A percentile compares a stretch with the other conserved stretches of the same genome.
These are phyloP conservation scores for Sungouiozyma intestinalis DNA, from an alignment of 805 yeast species.

Conservation along the genomic window DNA sequence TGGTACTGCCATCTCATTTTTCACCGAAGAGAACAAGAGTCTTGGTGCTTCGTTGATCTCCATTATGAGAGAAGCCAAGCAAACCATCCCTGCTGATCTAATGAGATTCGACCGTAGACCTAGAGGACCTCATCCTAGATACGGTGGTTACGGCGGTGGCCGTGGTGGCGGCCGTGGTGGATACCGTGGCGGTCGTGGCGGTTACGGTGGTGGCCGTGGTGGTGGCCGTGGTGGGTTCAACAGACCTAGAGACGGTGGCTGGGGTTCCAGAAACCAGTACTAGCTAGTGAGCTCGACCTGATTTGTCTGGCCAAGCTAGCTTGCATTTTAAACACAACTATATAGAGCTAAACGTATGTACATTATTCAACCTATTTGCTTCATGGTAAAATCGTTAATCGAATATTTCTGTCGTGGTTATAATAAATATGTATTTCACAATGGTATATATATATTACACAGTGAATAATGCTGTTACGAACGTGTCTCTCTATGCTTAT, in stretches of 20 bases:
- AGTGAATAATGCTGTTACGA: neutral
- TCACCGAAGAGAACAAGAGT: constrained; percentile 78
- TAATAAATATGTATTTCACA: neutral
- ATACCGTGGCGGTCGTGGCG: constrained; percentile 33
- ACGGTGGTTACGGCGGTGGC: constrained; percentile 45
- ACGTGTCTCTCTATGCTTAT: neutral
- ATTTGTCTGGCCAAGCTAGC: neutral
- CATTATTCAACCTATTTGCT: neutral
- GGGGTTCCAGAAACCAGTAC: constrained; percentile 15
- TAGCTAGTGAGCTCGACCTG: no score
- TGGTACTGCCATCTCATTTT: constrained; percentile 93
- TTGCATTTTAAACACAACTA: neutral
- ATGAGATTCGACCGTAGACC: constrained; percentile 66
- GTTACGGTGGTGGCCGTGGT: constrained; percentile 33
- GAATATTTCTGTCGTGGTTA: no score
- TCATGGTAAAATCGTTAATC: no score
- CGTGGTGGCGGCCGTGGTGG: constrained; percentile 41
- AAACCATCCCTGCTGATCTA: constrained; percentile 72
- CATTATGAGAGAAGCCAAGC: constrained; percentile 92
- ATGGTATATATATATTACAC: neutral
- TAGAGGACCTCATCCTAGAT: constrained; percentile 45
- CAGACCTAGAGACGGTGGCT: constrained; percentile 13
- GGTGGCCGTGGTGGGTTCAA: constrained; percentile 32
- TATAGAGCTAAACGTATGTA: neutral
- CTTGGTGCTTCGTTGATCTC: constrained; percentile 84